Percentiles rank a stretch among this genome's conserved stretches.
These are phyloP conservation scores for Scheffersomyces spartinae DNA, from an alignment of 805 yeast species.

Conservation along the genomic window DNA sequence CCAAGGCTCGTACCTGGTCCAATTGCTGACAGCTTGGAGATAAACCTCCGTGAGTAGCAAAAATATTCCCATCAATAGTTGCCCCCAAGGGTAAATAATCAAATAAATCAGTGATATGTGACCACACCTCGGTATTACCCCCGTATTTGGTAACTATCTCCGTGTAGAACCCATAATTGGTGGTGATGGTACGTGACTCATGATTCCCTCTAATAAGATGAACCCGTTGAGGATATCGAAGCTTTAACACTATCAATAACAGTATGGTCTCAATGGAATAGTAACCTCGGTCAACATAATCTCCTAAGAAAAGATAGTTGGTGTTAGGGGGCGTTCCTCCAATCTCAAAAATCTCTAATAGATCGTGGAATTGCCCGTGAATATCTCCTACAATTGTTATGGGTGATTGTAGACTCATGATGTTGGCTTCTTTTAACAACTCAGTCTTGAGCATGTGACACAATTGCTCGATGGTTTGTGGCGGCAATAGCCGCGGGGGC, in stretches of 20 bases:
- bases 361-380: conserved; percentile 93
- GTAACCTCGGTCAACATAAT: conserved; percentile 92
- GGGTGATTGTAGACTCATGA: conserved; percentile 74
- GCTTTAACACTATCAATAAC: conserved; percentile 66
- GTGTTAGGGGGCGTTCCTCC: conserved; percentile 93
- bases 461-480: conserved; percentile 30
- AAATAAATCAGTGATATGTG: conserved; percentile 80
- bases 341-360: conserved; percentile 82
- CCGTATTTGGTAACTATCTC: conserved; percentile 91
- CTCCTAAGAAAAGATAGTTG: conserved; percentile 86
- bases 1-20: conserved; percentile 84
- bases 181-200: conserved; percentile 93
- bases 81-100: conserved; percentile 85
- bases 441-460: conserved; percentile 79
- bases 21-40: conserved; percentile 92
- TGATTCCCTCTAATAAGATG: conserved; percentile 88
- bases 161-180: conserved; percentile 92
- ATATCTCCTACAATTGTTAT: conserved; percentile 96
- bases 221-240: conserved; percentile 80
- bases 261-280: conserved; percentile 90
- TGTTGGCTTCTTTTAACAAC: conserved; percentile 72
- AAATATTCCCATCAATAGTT: conserved; percentile 78
- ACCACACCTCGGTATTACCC: conserved; percentile 63
- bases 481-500: conserved; percentile 32
- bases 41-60: conserved; percentile 95